Evolutionary conservation across 2,329 filamentous ascomycete species (phyloP).

Genomic region (Ophiostoma ulmi): DNA sequence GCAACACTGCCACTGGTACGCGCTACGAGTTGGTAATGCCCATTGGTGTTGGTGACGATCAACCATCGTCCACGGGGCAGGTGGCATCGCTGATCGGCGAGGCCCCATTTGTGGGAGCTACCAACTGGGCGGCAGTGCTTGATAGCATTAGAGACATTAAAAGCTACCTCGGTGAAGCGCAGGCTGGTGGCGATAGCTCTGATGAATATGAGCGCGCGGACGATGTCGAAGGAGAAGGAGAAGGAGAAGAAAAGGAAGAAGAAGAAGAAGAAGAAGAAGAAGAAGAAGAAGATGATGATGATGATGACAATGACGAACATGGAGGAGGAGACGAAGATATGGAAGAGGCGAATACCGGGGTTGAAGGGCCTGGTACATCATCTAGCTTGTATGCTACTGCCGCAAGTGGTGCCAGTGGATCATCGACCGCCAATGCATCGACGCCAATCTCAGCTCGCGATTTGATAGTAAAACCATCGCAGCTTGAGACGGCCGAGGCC

Average conservation of each 20-base stretch:
- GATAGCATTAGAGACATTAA: constrained; percentile 42
- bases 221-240: constrained; percentile 15
- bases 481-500: constrained; percentile 28
- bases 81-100: constrained; percentile 21
- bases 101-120: constrained; percentile 36
- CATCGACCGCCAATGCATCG: not conserved
- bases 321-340: not conserved
- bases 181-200: not conserved
- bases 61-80: not conserved
- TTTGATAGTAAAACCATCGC: not conserved
- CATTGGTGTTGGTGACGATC: not conserved
- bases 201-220: constrained; percentile 15
- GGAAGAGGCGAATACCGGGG: not conserved
- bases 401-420: not conserved
- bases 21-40: constrained; percentile 4
- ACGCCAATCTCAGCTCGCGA: not conserved
- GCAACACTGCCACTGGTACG: not conserved
- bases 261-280: constrained; percentile 16
- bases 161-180: constrained; percentile 32
- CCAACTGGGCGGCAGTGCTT: constrained; percentile 41
- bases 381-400: not conserved
- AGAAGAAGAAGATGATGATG: not conserved
- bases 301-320: not conserved
- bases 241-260: not conserved
- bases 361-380: not conserved